A percentile compares a stretch with the other conserved stretches of the same genome.
Conservation (phyloP, 441 rosid genomes). For the Erysimum cheiri region DNA sequence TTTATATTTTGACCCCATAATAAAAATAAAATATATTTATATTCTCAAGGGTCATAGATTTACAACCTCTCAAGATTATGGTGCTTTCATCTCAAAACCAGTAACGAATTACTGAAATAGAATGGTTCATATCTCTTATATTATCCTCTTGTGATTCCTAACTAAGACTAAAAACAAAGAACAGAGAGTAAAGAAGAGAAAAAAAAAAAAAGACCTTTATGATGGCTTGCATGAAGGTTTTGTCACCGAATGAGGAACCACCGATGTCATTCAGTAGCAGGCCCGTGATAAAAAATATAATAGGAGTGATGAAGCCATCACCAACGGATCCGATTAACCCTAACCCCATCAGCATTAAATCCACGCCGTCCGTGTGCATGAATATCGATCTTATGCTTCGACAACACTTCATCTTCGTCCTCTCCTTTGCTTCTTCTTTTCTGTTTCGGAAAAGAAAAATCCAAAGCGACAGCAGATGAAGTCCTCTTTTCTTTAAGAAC, state of each 20-base stretch:
- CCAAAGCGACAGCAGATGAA: not conserved
- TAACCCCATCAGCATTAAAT: conserved; percentile 62
- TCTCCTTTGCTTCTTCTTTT: not conserved
- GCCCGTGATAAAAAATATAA: conserved; percentile 55
- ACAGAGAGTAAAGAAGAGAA: not conserved
- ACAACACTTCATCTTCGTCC: not conserved
- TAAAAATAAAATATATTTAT: no score
- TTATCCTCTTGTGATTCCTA: not conserved
- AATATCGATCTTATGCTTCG: not conserved
- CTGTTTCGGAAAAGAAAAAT: not conserved
- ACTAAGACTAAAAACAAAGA: not conserved
- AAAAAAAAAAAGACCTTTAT: not conserved
- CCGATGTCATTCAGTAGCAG: conserved; percentile 54
- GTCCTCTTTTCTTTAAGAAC: not conserved
- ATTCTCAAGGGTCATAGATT: not conserved
- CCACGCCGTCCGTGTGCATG: conserved; percentile 56
- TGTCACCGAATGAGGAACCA: not conserved
- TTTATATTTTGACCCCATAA: no score
- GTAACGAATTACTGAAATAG: not conserved
- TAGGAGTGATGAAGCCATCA: conserved; percentile 69
- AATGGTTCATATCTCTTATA: not conserved
- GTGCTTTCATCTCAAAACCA: no score
- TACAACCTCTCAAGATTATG: no score
- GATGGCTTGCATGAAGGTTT: conserved; percentile 1
- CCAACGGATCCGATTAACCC: conserved; percentile 77